Evolutionary conservation across 306 rosid species (phyloP), one percentile per base, ranked within the genome.

Genomic region (Cucumis melo): DNA sequence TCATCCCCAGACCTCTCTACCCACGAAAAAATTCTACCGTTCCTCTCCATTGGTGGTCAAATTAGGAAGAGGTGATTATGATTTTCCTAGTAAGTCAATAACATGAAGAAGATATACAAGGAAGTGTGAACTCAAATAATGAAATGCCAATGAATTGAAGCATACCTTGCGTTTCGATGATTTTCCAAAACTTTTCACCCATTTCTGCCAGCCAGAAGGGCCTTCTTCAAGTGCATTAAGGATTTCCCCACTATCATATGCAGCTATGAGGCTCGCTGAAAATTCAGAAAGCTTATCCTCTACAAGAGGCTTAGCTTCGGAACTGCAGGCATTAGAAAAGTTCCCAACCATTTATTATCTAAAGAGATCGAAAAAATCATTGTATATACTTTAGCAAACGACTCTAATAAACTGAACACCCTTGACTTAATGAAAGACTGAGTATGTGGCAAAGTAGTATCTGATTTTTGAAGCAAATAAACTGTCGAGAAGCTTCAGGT

Each of bases 181-280:
- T 87, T 94, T 94, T 62, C 99, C 99, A 21, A 94, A 87, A 87
- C 82, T 82, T 82, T 94, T 94, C 79, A 94, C 93, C 99, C 99
- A 94, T 65, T 92, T 92, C 83, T 94, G 87, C 99, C 97, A 94
- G 68, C 99, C 96, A 58, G 89, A 78, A 74, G 67, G 95, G 62
- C 97, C 97, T 79, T 90, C 97, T 86, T 89, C 97, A 53, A 94
- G 95, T 24, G 96, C 96, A 72, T 58, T 78, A 15, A 79, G 38
- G 34, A 94, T 76, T 74, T 90, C 95, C 68, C 97, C 96, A 42
- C 79, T 89, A 76, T 90, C 97, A 79, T 87, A 92, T 79, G 99
- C 96, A 80, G 91, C 92, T 78, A 94, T 29, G 41, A 94, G 91
- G 78, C 84, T 83, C 75, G 79, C 84, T 42, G 92, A 83, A 85